Conservation (phyloP, 2,329 filamentous ascomycete species). For the Pseudocercospora cruenta region DNA sequence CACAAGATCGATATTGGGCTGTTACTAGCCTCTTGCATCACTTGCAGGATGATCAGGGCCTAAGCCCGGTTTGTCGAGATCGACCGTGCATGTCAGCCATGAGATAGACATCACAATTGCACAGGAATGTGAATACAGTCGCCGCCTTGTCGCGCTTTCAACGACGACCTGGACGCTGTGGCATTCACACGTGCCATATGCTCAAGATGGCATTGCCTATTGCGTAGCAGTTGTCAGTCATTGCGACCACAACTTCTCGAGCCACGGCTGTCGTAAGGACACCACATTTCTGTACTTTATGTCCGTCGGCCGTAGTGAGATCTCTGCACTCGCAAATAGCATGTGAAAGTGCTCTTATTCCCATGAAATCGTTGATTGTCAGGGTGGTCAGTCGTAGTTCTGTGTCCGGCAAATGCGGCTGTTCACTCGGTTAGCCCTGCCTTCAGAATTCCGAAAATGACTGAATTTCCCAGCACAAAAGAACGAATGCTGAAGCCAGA, state of each 20-base stretch:
- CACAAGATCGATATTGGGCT: neutral
- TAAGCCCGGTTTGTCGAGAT: neutral
- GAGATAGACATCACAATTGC: neutral
- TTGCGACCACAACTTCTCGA: neutral
- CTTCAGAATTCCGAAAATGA: neutral
- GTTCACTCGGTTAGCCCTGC: neutral
- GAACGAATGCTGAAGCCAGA: neutral
- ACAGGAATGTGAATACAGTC: too few relatives aligned
- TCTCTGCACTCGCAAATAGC: neutral
- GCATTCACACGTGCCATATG: neutral
- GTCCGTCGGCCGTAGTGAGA: neutral
- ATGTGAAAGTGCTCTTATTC: neutral
- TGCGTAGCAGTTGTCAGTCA: neutral
- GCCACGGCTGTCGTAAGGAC: neutral
- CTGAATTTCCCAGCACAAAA: neutral
- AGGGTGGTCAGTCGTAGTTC: neutral
- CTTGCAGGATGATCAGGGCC: too few relatives aligned
- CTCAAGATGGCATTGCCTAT: neutral
- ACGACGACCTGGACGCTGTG: too few relatives aligned
- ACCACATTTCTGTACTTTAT: neutral
- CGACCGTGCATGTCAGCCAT: neutral
- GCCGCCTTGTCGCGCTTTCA: too few relatives aligned
- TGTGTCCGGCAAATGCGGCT: constrained; percentile 3
- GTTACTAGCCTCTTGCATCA: neutral
- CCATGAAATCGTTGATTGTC: neutral